Percentiles rank a stretch among this genome's conserved stretches.
Conservation (phyloP, 2,329 filamentous ascomycete genomes). For the Sordariomycetes sp. region DNA sequence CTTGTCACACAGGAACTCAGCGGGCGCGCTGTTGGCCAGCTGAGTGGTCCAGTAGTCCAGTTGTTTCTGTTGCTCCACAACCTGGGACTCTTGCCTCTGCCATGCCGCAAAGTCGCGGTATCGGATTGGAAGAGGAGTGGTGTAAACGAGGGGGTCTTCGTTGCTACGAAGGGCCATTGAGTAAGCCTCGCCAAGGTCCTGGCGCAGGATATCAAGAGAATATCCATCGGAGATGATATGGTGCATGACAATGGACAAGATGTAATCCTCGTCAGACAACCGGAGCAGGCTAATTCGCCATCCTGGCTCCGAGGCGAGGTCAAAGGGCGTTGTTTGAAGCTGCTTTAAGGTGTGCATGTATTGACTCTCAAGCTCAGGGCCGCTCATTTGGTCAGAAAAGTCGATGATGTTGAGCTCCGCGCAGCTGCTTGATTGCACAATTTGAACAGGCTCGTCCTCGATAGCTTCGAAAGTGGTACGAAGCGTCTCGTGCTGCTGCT, state of each 20-base stretch:
- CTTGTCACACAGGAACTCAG: conserved; percentile 24
- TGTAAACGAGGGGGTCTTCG: conserved; percentile 4
- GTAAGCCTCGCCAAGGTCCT: conserved; percentile 13
- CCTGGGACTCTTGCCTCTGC: conserved; percentile 12
- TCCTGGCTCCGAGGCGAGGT: conserved; percentile 11
- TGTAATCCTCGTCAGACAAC: conserved; percentile 7
- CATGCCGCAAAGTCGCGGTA: conserved; percentile 15
- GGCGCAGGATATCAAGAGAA: conserved; percentile 15
- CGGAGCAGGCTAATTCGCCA: conserved; percentile 11
- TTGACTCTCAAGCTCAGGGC: no score
- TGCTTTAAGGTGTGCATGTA: conserved; percentile 1
- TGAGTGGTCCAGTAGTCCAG: conserved; percentile 12
- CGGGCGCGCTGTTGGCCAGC: conserved; percentile 2
- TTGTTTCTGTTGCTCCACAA: conserved; percentile 9
- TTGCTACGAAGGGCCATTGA: conserved; percentile 6
- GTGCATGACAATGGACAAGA: conserved; percentile 17
- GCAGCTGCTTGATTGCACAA: conserved; percentile 6
- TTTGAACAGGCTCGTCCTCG: conserved; percentile 5
- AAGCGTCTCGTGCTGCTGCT: conserved; percentile 11
- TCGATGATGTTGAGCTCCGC: conserved; percentile 2
- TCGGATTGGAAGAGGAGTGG: conserved; percentile 10
- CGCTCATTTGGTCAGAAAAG: background rate
- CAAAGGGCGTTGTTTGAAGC: conserved; percentile 12
- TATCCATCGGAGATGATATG: conserved; percentile 18
- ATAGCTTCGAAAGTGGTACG: conserved; percentile 9